A percentile compares a stretch with the other conserved stretches of the same genome.
phyloP scores from a whole-genome alignment of 2,329 filamentous ascomycete genomes.

The Ophiocordyceps unilateralis region DNA sequence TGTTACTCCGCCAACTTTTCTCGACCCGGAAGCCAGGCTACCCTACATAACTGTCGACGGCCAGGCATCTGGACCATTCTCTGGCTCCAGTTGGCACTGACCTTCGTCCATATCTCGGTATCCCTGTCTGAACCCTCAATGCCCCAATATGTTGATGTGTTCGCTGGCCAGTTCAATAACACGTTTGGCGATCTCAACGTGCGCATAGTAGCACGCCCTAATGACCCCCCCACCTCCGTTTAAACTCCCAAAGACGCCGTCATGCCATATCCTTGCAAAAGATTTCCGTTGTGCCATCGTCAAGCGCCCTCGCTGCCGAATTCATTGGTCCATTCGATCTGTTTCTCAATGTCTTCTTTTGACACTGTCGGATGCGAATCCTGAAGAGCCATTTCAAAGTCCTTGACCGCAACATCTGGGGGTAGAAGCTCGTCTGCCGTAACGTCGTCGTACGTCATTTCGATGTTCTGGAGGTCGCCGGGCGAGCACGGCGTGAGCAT shows the following conservation, averaged over 20 bases:
- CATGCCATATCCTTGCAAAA: constrained; percentile 9
- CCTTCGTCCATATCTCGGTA: too few relatives aligned
- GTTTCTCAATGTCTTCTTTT: constrained; percentile 64
- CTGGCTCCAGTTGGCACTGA: too few relatives aligned
- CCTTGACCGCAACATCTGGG: constrained; percentile 71
- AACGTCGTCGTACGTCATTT: constrained; percentile 88
- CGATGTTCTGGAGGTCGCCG: constrained; percentile 66
- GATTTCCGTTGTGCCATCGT: constrained; percentile 3
- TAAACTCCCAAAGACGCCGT: constrained; percentile 14
- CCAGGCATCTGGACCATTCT: too few relatives aligned
- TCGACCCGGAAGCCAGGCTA: not conserved
- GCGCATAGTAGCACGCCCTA: constrained; percentile 5
- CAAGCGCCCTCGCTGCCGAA: constrained; percentile 77
- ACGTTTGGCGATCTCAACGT: too few relatives aligned
- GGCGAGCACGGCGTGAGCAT: constrained; percentile 86
- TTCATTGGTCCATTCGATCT: constrained; percentile 86
- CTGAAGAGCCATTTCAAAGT: constrained; percentile 86
- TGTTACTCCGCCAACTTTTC: not conserved
- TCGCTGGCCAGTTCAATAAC: too few relatives aligned
- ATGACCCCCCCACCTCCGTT: constrained; percentile 4
- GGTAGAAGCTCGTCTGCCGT: constrained; percentile 73
- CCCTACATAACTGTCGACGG: too few relatives aligned
- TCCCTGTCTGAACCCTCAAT: constrained; percentile 1
- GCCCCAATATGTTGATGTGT: too few relatives aligned
- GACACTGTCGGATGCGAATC: constrained; percentile 81